These are phyloP conservation scores for Polychaeton citri DNA, from an alignment of 2,329 filamentous ascomycete genomes.

Conservation along the genomic window DNA sequence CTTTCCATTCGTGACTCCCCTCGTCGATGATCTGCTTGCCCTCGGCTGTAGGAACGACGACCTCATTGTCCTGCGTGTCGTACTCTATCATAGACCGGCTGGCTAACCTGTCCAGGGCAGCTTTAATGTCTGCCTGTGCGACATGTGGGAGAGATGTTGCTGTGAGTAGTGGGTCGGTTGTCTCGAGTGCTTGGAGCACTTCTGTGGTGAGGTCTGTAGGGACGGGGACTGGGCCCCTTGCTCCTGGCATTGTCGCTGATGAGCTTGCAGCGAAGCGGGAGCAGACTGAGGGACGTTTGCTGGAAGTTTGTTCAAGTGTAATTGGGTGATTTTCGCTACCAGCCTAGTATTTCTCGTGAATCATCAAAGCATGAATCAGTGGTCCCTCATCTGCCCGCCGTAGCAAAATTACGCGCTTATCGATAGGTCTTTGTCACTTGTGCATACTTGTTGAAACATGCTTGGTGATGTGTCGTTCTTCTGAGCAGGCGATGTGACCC, in stretches of 20 bases:
- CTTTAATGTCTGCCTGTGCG: constrained; percentile 51
- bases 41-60: constrained; percentile 62
- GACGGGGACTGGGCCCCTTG: constrained; percentile 35
- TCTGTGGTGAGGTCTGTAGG: constrained; percentile 53
- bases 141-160: constrained; percentile 18
- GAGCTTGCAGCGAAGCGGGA: not conserved
- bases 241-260: constrained; percentile 26
- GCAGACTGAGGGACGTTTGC: not conserved
- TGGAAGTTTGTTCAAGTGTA: not conserved
- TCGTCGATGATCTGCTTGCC: constrained; percentile 57
- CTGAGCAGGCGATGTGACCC: too few relatives aligned
- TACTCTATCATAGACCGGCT: constrained; percentile 81
- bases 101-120: constrained; percentile 70
- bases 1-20: constrained; percentile 38
- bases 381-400: not conserved
- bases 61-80: constrained; percentile 67
- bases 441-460: too few relatives aligned
- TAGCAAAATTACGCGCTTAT: not conserved
- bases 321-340: not conserved
- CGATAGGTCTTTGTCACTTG: too few relatives aligned
- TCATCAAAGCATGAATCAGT: not conserved
- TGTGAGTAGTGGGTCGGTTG: constrained; percentile 21
- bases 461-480: too few relatives aligned
- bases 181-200: constrained; percentile 57
- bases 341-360: not conserved